A percentile compares a stretch with the other conserved stretches of the same genome.
These are phyloP conservation scores for Lodderomyces oxycetoniae DNA, from an alignment of 1,139 yeast genomes.

Conservation along the genomic window DNA sequence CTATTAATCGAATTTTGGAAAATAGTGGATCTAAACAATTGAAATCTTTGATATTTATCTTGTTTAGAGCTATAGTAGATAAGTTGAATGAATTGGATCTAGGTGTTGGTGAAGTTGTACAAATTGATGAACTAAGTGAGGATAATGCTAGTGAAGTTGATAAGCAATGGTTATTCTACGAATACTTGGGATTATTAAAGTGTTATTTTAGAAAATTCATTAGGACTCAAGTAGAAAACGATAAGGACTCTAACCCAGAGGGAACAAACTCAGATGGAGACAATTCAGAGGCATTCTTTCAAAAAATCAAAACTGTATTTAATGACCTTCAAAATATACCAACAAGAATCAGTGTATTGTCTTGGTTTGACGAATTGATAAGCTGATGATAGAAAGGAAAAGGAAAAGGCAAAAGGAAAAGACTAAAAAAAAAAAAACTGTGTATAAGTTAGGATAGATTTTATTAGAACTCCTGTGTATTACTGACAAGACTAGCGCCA, in stretches of 20 bases:
- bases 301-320: conserved; percentile 21
- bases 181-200: conserved; percentile 41
- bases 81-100: conserved; percentile 34
- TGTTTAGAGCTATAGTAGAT: conserved; percentile 32
- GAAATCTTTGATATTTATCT: conserved; percentile 24
- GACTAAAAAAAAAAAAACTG: too few species aligned
- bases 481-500: too few species aligned
- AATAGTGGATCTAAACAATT: conserved; percentile 8
- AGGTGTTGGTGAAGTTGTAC: conserved; percentile 22
- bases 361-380: conserved; percentile 22
- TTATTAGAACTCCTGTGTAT: too few species aligned
- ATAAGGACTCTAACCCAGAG: not conserved
- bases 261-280: conserved; percentile 12
- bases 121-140: conserved; percentile 25
- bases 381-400: too few species aligned
- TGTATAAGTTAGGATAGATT: too few species aligned
- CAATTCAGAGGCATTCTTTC: too few species aligned
- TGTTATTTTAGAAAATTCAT: conserved; percentile 34
- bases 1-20: conserved; percentile 33
- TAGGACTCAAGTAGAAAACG: conserved; percentile 12
- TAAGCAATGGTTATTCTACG: conserved; percentile 41
- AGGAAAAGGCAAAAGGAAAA: too few species aligned
- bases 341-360: conserved; percentile 24
- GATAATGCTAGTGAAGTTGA: conserved; percentile 29
- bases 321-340: conserved; percentile 23